Evolutionary conservation across 2,329 filamentous ascomycete species (phyloP).

Genomic region (Penicillium sp.): DNA sequence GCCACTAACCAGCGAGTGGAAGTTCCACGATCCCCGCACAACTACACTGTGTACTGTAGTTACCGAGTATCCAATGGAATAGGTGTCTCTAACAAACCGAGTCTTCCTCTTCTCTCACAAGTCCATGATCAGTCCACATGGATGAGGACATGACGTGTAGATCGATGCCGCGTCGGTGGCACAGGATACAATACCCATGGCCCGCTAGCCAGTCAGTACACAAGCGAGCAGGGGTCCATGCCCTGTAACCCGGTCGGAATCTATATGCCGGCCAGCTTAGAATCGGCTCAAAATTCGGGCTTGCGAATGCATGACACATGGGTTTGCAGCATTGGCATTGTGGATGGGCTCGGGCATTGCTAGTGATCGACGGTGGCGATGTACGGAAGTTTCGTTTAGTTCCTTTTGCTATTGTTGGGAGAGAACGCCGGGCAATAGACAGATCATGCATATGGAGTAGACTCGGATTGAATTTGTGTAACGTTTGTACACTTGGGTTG

Average conservation of each 20-base stretch:
- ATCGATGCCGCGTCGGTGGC: constrained; percentile 6
- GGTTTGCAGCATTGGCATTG: neutral
- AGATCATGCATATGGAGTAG: too few relatives aligned
- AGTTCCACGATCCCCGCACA: neutral
- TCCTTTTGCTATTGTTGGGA: too few relatives aligned
- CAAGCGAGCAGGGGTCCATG: neutral
- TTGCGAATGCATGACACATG: neutral
- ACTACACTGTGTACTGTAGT: too few relatives aligned
- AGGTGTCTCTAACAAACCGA: too few relatives aligned
- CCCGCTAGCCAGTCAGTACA: neutral
- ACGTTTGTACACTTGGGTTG: too few relatives aligned
- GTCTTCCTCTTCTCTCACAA: neutral
- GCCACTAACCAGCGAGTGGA: too few relatives aligned
- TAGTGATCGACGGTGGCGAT: neutral
- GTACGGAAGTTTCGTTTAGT: neutral
- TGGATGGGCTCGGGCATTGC: neutral
- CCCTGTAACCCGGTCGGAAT: neutral
- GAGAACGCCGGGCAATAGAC: too few relatives aligned
- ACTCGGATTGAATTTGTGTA: neutral
- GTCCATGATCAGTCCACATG: neutral
- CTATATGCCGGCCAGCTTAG: neutral
- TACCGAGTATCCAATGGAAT: too few relatives aligned
- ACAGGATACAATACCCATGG: neutral
- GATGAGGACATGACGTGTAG: constrained; percentile 5
- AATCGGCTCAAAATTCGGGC: neutral